Conservation (phyloP, 306 rosid species). For the Ormosia semicastrata region DNA sequence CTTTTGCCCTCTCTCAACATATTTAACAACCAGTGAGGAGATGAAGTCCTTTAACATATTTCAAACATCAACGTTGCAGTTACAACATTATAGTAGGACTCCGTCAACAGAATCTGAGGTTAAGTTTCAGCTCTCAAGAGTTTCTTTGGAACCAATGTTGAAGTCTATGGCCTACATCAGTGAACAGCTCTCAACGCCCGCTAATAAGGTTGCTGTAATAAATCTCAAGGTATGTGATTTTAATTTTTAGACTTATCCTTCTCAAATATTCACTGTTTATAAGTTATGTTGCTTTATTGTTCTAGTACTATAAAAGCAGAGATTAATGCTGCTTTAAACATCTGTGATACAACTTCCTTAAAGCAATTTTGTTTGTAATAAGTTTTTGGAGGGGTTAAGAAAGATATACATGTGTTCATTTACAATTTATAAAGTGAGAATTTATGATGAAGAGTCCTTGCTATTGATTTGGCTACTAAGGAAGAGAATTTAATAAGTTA, state of each 20-base stretch:
- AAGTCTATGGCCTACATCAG: constrained; percentile 88
- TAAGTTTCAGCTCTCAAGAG: constrained; percentile 83
- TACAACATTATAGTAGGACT: constrained; percentile 75
- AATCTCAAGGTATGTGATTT: constrained; percentile 73
- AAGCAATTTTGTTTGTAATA: background rate
- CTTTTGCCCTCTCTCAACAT: constrained; percentile 12
- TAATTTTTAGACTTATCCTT: background rate
- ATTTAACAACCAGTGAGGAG: background rate
- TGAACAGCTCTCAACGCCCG: constrained; percentile 87
- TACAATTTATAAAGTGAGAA: background rate
- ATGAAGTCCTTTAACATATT: constrained; percentile 8
- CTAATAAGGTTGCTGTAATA: constrained; percentile 92
- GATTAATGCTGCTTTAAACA: background rate
- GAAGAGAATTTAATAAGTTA: background rate
- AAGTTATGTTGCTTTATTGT: constrained; percentile 18
- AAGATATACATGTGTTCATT: background rate
- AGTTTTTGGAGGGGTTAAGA: background rate
- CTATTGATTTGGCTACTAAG: background rate
- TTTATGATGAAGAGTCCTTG: background rate
- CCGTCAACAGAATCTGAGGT: constrained; percentile 85
- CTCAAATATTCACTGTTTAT: constrained; percentile 6
- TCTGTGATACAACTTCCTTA: background rate
- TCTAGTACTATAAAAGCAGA: background rate
- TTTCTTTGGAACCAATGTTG: constrained; percentile 86
- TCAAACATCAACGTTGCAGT: constrained; percentile 41